phyloP scores from a whole-genome alignment of 2,329 filamentous ascomycete genomes.

The Talaromyces sp. region DNA sequence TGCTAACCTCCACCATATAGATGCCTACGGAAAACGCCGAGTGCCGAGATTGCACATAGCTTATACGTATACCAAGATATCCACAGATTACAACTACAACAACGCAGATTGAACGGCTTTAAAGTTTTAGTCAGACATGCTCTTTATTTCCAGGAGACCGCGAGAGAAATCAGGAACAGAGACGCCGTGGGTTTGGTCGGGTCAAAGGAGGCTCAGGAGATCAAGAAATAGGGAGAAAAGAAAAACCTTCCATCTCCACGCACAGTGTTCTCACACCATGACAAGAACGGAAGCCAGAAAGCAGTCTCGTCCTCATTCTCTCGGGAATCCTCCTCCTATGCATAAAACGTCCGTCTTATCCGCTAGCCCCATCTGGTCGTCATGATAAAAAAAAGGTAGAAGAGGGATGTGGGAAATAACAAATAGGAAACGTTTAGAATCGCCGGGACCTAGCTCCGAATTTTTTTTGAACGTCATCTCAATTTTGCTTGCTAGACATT shows the following conservation, averaged over 20 bases:
- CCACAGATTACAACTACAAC: neutral
- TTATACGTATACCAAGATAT: no score
- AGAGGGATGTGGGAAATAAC: conserved; percentile 22
- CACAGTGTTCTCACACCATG: neutral
- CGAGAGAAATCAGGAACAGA: conserved; percentile 31
- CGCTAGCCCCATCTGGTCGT: conserved; percentile 33
- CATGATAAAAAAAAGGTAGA: conserved; percentile 19
- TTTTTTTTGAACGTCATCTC: conserved; percentile 31
- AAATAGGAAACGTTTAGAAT: conserved; percentile 28
- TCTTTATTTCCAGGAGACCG: conserved; percentile 36
- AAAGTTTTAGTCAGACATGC: conserved; percentile 31
- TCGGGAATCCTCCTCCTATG: conserved; percentile 29
- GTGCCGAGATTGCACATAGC: neutral
- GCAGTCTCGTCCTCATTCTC: conserved; percentile 26
- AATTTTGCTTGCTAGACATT: conserved; percentile 15
- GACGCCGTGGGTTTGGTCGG: conserved; percentile 29
- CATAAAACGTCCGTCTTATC: conserved; percentile 21
- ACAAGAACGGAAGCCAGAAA: conserved; percentile 9
- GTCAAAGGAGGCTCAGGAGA: conserved; percentile 31
- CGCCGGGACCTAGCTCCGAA: conserved; percentile 32
- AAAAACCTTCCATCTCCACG: conserved; percentile 15
- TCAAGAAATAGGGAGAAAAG: conserved; percentile 26
- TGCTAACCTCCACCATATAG: no score
- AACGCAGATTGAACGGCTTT: conserved; percentile 19
- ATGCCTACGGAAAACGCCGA: no score